Conservation (phyloP, 352 stramenopile genomes). For the Phytopythium cucurbitacearum region DNA sequence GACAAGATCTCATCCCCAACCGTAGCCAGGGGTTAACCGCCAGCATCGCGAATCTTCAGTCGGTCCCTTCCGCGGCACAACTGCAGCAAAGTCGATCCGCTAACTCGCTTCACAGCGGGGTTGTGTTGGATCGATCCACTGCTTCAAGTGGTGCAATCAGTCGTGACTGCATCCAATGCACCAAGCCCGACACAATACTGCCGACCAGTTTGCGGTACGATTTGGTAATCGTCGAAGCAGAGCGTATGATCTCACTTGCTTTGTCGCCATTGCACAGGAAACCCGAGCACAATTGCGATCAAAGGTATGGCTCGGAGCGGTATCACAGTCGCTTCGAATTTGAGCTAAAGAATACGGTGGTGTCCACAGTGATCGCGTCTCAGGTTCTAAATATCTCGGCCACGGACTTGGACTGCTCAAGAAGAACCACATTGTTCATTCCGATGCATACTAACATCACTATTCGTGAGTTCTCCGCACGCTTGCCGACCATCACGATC, state of each 20-base stretch:
- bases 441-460: slow-evolving; percentile 9
- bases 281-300: too few relatives aligned
- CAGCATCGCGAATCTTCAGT: slow-evolving; percentile 23
- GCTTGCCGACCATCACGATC: not conserved
- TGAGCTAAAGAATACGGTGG: too few relatives aligned
- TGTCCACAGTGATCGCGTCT: slow-evolving; percentile 29
- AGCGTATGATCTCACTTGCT: too few relatives aligned
- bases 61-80: not conserved
- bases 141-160: slow-evolving; percentile 15
- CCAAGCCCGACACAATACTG: slow-evolving; percentile 7
- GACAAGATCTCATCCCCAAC: slow-evolving; percentile 58
- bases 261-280: too few relatives aligned
- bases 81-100: slow-evolving; percentile 22
- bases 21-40: slow-evolving; percentile 44
- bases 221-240: too few relatives aligned
- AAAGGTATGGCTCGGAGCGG: too few relatives aligned
- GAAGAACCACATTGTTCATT: slow-evolving; percentile 55
- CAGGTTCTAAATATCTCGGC: slow-evolving; percentile 71
- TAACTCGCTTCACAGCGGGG: slow-evolving; percentile 6
- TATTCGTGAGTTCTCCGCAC: too few relatives aligned
- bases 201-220: not conserved
- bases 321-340: too few relatives aligned
- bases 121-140: not conserved
- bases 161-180: slow-evolving; percentile 65
- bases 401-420: slow-evolving; percentile 76